A percentile compares a stretch with the other conserved stretches of the same genome.
phyloP scores from a whole-genome alignment of 2,329 filamentous ascomycete genomes.

The Ophiocordyceps camponoti-rufipedis region DNA sequence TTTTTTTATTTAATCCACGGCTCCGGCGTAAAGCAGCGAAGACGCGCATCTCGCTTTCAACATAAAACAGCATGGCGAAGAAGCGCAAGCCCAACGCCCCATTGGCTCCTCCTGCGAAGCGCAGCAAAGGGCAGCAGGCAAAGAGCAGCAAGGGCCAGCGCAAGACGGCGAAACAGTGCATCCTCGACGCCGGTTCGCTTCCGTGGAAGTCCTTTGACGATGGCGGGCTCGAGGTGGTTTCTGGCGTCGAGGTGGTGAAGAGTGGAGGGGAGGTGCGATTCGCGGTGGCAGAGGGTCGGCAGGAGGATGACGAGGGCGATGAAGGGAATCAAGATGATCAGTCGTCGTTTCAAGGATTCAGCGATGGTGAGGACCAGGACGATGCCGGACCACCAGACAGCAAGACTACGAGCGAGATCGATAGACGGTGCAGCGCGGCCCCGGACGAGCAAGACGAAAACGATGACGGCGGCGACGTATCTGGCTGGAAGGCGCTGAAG shows the following conservation, averaged over 20 bases:
- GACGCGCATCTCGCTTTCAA: too few species aligned
- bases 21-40: too few species aligned
- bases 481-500: slow-evolving; percentile 58
- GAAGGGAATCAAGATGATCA: slow-evolving; percentile 10
- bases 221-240: slow-evolving; percentile 78
- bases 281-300: slow-evolving; percentile 17
- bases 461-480: slow-evolving; percentile 45
- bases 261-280: slow-evolving; percentile 41
- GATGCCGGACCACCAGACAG: slow-evolving; percentile 11
- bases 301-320: slow-evolving; percentile 4
- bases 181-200: slow-evolving; percentile 28
- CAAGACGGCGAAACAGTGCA: slow-evolving; percentile 6
- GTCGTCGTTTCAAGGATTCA: slow-evolving; percentile 49
- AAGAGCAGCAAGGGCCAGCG: slow-evolving; percentile 1
- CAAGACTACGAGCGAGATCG: slow-evolving; percentile 9
- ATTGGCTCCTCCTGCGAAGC: slow-evolving; percentile 16
- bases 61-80: slow-evolving; percentile 6
- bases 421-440: background rate
- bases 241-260: slow-evolving; percentile 71
- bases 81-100: slow-evolving; percentile 20
- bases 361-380: slow-evolving; percentile 21
- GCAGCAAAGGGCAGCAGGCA: slow-evolving; percentile 12
- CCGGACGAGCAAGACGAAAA: slow-evolving; percentile 5
- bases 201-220: slow-evolving; percentile 66
- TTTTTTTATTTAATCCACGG: too few species aligned